phyloP scores from a whole-genome alignment of 495 filamentous ascomycete species.

The Amorphotheca resinae region DNA sequence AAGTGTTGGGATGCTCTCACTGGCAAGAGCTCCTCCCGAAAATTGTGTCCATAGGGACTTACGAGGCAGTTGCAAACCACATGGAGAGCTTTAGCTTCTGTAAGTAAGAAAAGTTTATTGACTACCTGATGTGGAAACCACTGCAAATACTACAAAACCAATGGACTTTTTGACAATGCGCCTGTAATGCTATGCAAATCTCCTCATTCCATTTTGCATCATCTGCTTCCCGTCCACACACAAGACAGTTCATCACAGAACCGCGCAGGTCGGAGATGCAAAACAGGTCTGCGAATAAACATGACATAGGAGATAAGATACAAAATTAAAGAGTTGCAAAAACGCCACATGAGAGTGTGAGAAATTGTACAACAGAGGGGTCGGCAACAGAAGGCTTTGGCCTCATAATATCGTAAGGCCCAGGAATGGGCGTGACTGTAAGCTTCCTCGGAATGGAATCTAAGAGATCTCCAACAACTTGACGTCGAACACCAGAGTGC shows the following conservation, averaged over 20 bases:
- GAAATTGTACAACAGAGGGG: slow-evolving; percentile 18
- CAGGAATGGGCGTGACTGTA: background rate
- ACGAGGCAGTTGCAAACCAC: background rate
- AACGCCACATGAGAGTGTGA: slow-evolving; percentile 15
- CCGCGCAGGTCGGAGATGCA: slow-evolving; percentile 22
- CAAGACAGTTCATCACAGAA: slow-evolving; percentile 19
- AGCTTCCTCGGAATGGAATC: slow-evolving; percentile 2
- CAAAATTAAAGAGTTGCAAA: slow-evolving; percentile 20
- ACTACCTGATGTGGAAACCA: no score
- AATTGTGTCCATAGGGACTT: no score
- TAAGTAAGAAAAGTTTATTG: background rate
- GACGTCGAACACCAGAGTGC: slow-evolving; percentile 83
- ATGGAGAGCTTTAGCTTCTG: background rate
- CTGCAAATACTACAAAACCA: background rate
- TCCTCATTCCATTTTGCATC: slow-evolving; percentile 21
- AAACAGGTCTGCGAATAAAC: slow-evolving; percentile 10
- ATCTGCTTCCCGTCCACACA: slow-evolving; percentile 12
- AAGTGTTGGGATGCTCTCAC: no score
- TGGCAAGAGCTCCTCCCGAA: no score
- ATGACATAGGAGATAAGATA: slow-evolving; percentile 14
- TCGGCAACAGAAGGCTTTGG: background rate
- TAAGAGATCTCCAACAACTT: slow-evolving; percentile 66
- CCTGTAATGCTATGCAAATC: slow-evolving; percentile 21
- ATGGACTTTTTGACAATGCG: slow-evolving; percentile 18
- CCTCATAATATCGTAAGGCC: slow-evolving; percentile 13